Conservation (phyloP, 2,329 filamentous ascomycete species). For the Paramyrothecium roridum region DNA sequence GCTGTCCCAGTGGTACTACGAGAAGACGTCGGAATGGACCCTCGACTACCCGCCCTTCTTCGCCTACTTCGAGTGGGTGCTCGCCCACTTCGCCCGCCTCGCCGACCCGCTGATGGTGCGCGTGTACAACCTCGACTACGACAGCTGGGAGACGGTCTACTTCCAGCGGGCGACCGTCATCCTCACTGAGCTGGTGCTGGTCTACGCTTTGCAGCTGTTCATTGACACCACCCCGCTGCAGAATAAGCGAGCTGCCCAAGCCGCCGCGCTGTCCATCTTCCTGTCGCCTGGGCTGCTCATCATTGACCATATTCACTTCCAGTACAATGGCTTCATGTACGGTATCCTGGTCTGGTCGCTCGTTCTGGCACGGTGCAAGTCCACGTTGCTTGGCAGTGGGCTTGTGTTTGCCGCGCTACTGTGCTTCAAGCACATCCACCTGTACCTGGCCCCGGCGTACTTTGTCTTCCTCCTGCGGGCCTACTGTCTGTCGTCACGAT, state of each 20-base stretch:
- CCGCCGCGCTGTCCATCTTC: conserved; percentile 82
- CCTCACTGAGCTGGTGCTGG: conserved; percentile 75
- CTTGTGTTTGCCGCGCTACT: conserved; percentile 80
- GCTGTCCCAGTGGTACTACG: conserved; percentile 88
- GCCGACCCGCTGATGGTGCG: conserved; percentile 79
- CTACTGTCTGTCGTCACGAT: conserved; percentile 81
- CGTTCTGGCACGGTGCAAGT: conserved; percentile 72
- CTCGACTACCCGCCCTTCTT: conserved; percentile 99
- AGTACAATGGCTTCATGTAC: conserved; percentile 98
- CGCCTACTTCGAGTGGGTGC: conserved; percentile 90
- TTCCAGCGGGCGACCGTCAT: conserved; percentile 93
- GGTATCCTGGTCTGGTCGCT: conserved; percentile 85
- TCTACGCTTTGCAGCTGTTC: conserved; percentile 79
- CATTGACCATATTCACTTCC: conserved; percentile 98
- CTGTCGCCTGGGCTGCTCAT: conserved; percentile 91
- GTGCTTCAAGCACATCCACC: conserved; percentile 97
- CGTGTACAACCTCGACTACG: conserved; percentile 77
- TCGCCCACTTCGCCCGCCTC: conserved; percentile 77
- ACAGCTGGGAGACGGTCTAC: conserved; percentile 90
- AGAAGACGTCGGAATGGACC: conserved; percentile 98
- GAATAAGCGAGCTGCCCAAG: conserved; percentile 76
- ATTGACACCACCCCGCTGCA: conserved; percentile 65
- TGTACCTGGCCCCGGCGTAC: conserved; percentile 93
- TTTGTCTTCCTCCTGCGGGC: conserved; percentile 87
- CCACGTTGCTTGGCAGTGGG: conserved; percentile 74